Base-by-base conservation (phyloP, 495 filamentous ascomycete species). In the Podospora australis region DNA sequence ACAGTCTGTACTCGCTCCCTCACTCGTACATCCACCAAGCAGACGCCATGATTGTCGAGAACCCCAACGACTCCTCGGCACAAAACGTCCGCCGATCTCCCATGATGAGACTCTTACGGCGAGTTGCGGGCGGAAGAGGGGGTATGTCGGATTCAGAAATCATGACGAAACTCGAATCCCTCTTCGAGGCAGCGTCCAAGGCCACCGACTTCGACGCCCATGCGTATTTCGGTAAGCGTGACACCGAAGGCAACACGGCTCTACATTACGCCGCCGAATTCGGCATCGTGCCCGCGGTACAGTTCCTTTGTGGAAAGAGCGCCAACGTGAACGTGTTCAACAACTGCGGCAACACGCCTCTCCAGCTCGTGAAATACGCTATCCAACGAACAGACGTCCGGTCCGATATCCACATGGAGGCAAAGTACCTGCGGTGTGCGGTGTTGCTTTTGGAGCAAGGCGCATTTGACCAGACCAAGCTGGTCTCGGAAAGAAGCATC, bases 381-480 rank as follows among this genome's bases (percentile, higher is more conserved):
- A 65, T 65, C 17, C 62, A 65, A 42, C 57, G 62, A 6, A 65
- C 62, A 29, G 62, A 65, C 30, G 62, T 65, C n/a, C 47, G 57
- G 19, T 58, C 59, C 6, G 62, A 65, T 32, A 59, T 65, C 20
- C 60, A 65, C 55, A 65, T 65, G 62, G 62, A 65, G 46, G 62
- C 62, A 1, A 50, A 59, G 7, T 65, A 65, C 30, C 50, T 65
- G 24, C 54, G 62, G 2, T 65, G 62, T 20, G 62, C 62, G 3
- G 62, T 65, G 10, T n/a, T 65, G 8, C 30, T 65, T 7, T 44
- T 65, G 7, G 62, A 65, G 39, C 53, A 59, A 17, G 59, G 62
- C 11, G 62, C 62, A 19, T 56, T 65, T 14, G 62, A 65, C 49
- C 62, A 65, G 50, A 60, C 49, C 55, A 65, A 63, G 54, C 58